phyloP scores from a whole-genome alignment of 768 basidiomycete genomes.

The Termitomyces sp. region DNA sequence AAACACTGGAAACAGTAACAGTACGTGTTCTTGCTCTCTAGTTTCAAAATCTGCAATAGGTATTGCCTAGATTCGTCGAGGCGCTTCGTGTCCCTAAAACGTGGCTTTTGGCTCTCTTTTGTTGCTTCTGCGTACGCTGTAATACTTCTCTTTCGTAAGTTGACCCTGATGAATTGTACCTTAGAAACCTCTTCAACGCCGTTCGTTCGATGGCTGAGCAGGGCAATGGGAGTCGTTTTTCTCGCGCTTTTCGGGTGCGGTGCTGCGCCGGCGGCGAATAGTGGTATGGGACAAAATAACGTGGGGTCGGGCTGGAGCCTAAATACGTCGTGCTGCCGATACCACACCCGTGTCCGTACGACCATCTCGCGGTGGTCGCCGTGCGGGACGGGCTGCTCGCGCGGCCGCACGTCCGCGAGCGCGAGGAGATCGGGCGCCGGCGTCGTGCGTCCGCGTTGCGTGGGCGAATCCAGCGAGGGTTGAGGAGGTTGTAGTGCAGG shows the following conservation, averaged over 20 bases:
- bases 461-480: slow-evolving; percentile 64
- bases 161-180: not conserved
- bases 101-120: slow-evolving; percentile 66
- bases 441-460: slow-evolving; percentile 36
- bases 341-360: slow-evolving; percentile 70
- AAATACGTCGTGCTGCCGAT: slow-evolving; percentile 60
- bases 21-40: slow-evolving; percentile 31
- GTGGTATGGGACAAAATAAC: slow-evolving; percentile 18
- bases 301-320: slow-evolving; percentile 43
- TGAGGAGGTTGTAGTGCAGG: slow-evolving; percentile 38
- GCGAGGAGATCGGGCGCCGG: too few relatives aligned
- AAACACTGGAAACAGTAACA: slow-evolving; percentile 76
- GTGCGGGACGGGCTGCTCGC: slow-evolving; percentile 62
- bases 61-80: slow-evolving; percentile 51
- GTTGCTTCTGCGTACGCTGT: slow-evolving; percentile 56
- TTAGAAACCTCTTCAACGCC: slow-evolving; percentile 66
- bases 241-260: slow-evolving; percentile 44
- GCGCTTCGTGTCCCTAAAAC: slow-evolving; percentile 66
- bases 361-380: slow-evolving; percentile 57
- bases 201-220: too few relatives aligned
- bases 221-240: slow-evolving; percentile 86
- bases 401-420: slow-evolving; percentile 49
- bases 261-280: slow-evolving; percentile 12
- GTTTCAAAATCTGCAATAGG: not conserved
- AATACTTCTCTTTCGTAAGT: not conserved